Base-by-base conservation (phyloP, 1,284 basidiomycete genomes). In the Apiotrichum gracile region DNA sequence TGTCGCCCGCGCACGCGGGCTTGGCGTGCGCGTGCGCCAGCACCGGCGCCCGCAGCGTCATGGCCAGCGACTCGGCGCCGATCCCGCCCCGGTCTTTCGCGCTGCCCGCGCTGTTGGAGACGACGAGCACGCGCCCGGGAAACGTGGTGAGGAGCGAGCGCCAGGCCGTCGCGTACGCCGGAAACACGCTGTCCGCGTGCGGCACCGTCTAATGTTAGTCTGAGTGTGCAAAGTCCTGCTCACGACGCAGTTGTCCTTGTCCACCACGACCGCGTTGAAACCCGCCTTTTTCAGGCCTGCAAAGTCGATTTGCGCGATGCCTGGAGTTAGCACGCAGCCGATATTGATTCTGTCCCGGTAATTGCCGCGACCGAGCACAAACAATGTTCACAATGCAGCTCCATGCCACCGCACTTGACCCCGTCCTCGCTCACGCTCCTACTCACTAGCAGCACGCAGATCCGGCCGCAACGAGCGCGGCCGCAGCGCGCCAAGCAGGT, bases 201-300 rank as follows among this genome's bases (percentile, higher is more conserved):
- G 90, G 90, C 29, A 84, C 66, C 2, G 89, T 92, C 89, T 91
- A 57, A n/a, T 1, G 56, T 58, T 22, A 54, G 49, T 27, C 50
- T 13, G 21, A 38, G 33, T 27, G 50, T 29, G 29, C 27, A 35
- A 21, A 42, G 7, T 29, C 7, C 27, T 29, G 13, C 27, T 13
- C 64, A 90, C 91, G 62, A 97, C 74, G 68, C 94, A 97, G 64
- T 98, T 97, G 72, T 98, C 94, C 77, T 97, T 97, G 81, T 97
- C 94, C 62, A 97, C 87, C 0, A 98, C 85, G 13, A 88, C 86
- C 31, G 87, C 91, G 43, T 85, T 83, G 65, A 91, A 92, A 2
- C 93, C 92, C 17, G 84, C 83, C 51, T 78, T 78, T 55, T 81
- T 80, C 35, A 97, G 78, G 16, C 84, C 85, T n/a, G 66, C 65